These are phyloP conservation scores for Heracleum sosnowskyi DNA, from an alignment of 129 eudicot species.

Conservation along the genomic window DNA sequence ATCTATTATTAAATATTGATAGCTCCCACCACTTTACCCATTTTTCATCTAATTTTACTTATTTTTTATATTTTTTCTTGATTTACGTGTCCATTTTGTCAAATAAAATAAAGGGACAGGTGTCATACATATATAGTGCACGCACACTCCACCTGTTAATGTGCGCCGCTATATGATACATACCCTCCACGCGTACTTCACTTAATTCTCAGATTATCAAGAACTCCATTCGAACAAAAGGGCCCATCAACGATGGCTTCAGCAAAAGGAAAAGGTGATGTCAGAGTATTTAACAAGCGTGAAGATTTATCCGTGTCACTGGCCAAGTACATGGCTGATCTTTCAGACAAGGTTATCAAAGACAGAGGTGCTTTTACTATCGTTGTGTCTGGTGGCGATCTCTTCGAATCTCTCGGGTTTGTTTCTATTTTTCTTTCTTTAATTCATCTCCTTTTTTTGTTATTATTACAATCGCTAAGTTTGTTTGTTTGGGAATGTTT, in stretches of 20 bases:
- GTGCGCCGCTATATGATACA: too few species aligned
- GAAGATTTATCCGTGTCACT: conserved; percentile 49
- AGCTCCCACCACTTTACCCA: too few species aligned
- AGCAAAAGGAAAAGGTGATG: conserved; percentile 21
- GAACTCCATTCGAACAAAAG: conserved; percentile 12
- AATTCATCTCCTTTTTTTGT: too few species aligned
- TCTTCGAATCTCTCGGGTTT: conserved; percentile 67
- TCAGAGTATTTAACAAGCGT: conserved; percentile 39
- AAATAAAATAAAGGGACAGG: background rate
- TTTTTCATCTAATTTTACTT: too few species aligned
- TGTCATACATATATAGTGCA: too few species aligned
- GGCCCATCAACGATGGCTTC: conserved; percentile 38
- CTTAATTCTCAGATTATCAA: background rate
- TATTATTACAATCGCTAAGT: background rate
- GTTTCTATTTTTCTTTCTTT: background rate
- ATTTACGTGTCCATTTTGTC: too few species aligned
- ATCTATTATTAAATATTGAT: too few species aligned
- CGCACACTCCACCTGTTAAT: too few species aligned
- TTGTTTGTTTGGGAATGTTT: conserved; percentile 5
- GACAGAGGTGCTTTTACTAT: conserved; percentile 54
- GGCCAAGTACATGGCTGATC: conserved; percentile 52
- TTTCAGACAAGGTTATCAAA: conserved; percentile 31
- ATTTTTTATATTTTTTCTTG: too few species aligned
- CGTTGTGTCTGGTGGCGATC: conserved; percentile 66
- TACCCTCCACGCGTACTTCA: too few species aligned